Conservation (phyloP, 2,329 filamentous ascomycete species). For the Phialemoniopsis sp. region DNA sequence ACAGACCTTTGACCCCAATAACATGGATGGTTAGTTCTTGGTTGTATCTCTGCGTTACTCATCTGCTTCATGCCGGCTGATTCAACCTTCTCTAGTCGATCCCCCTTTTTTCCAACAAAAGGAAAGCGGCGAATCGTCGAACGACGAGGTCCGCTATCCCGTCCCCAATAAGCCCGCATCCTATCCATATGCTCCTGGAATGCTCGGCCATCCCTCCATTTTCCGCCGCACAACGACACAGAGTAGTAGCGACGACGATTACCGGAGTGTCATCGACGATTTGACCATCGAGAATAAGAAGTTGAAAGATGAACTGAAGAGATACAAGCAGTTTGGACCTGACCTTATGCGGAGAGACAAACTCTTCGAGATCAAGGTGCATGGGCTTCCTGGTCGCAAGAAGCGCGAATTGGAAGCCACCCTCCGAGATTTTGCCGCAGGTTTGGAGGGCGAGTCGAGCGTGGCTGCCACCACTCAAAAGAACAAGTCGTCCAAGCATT, state of each 20-base stretch:
- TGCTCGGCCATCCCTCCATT: slow-evolving; percentile 8
- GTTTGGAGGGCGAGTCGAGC: slow-evolving; percentile 46
- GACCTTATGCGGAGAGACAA: slow-evolving; percentile 69
- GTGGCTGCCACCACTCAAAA: slow-evolving; percentile 33
- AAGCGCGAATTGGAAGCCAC: slow-evolving; percentile 73
- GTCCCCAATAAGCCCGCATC: slow-evolving; percentile 9
- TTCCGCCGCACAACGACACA: slow-evolving; percentile 23
- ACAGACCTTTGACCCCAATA: slow-evolving; percentile 31
- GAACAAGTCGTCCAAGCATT: slow-evolving; percentile 34
- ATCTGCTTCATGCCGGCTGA: neutral
- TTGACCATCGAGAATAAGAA: slow-evolving; percentile 80
- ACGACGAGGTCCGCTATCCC: slow-evolving; percentile 28
- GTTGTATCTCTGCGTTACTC: neutral
- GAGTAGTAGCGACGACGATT: slow-evolving; percentile 68
- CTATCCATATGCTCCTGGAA: slow-evolving; percentile 14
- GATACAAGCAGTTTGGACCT: slow-evolving; percentile 64
- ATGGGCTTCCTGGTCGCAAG: slow-evolving; percentile 67
- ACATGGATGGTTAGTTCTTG: slow-evolving; percentile 42
- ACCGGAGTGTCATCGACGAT: slow-evolving; percentile 81
- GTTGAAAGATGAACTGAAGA: slow-evolving; percentile 67
- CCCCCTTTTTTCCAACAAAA: slow-evolving; percentile 54
- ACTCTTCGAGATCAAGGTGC: slow-evolving; percentile 78
- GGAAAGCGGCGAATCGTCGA: slow-evolving; percentile 43
- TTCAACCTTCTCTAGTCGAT: slow-evolving; percentile 30
- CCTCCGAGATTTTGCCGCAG: slow-evolving; percentile 65